These are phyloP conservation scores for Blastocystis sp. DNA, from an alignment of 352 stramenopile genomes.

Conservation along the genomic window DNA sequence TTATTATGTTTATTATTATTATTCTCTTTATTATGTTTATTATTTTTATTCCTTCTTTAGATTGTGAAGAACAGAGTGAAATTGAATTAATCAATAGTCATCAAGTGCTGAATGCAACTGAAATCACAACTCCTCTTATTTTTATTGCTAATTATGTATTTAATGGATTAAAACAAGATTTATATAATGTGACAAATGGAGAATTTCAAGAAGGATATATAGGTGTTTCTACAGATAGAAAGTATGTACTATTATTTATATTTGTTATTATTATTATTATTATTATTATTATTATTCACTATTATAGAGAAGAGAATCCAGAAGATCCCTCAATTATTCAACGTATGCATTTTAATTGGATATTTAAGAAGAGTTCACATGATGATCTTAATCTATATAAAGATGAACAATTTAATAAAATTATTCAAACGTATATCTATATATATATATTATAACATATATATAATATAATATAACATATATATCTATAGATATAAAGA, in stretches of 20 bases:
- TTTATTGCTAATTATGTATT: constrained; percentile 44
- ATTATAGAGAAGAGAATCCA: constrained; percentile 2
- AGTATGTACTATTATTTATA: background rate
- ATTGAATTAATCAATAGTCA: constrained; percentile 33
- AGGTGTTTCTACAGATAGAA: constrained; percentile 2
- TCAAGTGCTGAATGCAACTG: constrained; percentile 9
- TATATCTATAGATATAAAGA: constrained; percentile 16
- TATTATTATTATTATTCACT: too few relatives aligned
- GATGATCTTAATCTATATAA: too few relatives aligned
- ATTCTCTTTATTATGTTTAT: too few relatives aligned
- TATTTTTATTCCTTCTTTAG: background rate
- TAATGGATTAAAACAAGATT: constrained; percentile 41
- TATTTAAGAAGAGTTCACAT: too few relatives aligned
- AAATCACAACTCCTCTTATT: constrained; percentile 40
- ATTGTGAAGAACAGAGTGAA: constrained; percentile 16
- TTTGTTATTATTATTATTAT: too few relatives aligned
- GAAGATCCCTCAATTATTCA: constrained; percentile 18
- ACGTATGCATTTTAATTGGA: constrained; percentile 32
- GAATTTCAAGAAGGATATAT: constrained; percentile 16
- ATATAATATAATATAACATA: too few relatives aligned
- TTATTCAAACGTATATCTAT: too few relatives aligned
- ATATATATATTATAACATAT: too few relatives aligned
- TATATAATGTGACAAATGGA: constrained; percentile 23
- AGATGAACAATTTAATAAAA: too few relatives aligned
- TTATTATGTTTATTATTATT: too few relatives aligned